Evolutionary conservation across 805 yeast genomes (phyloP), one percentile per base, ranked within the genome.

Genomic region (Kazachstania taianensis): DNA sequence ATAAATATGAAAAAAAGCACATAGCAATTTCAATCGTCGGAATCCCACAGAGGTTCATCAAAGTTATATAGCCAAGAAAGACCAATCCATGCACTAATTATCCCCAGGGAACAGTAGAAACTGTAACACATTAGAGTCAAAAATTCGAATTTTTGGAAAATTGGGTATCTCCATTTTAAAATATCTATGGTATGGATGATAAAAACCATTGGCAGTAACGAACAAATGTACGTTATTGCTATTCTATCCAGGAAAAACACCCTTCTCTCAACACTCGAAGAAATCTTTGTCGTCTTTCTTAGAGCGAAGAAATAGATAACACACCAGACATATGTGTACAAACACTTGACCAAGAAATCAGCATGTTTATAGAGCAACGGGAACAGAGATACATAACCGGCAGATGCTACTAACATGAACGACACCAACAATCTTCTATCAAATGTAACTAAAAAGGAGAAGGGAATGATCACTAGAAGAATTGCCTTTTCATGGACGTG

Each of bases 401-500:
- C 71, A 5, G 81, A 72, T 1, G 78, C 75, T 30, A 86, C 64
- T 1, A 83, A 66, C 51, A 78, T 72, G 56, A 79, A 92, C 1
- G 89, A 72, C 5, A 75, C 70, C 29, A 87, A 59, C 23, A 87
- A 61, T 37, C 94, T 69, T 40, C 79, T 69, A 51, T 85, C 95
- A 26, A 72, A 66, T 10, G 77, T 67, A 3, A 78, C 81, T 19
- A 87, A 59, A 53, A 92, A 78, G 5, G 92, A 70, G 56, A 84
- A 77, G 1, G 99, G 99, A 45, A 92, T 72, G 7, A 92, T 81
- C 3, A 89, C 79, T 15, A 87, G 57, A 67, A 92, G 69, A n/a
- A 92, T 75, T 0, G 97, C 97, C 68, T 92, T 92, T 59, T 92
- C 98, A 62, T 92, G 98, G 17, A 92, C 98, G 53, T 92, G 97